Percentiles rank a stretch among this genome's conserved stretches.
Evolutionary conservation across 768 basidiomycete species (phyloP).

Genomic region (Gymnopilus junonius): DNA sequence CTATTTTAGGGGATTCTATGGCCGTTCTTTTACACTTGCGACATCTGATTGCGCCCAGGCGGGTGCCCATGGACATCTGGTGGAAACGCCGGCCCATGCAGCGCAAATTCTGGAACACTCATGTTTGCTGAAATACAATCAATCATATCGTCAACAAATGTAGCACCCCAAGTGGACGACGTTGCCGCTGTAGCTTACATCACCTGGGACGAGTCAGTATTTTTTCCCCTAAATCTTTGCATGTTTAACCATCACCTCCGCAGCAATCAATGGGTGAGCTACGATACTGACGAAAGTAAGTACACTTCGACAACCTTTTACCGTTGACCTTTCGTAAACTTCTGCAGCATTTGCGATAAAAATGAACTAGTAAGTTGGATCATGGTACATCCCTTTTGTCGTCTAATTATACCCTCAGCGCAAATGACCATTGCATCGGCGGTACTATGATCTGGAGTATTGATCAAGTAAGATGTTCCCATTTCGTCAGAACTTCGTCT

Average conservation of each 20-base stretch:
- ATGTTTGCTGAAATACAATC: conserved; percentile 20
- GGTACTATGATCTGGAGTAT: conserved; percentile 29
- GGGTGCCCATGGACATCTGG: conserved; percentile 24
- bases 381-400: not conserved
- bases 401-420: not conserved
- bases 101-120: conserved; percentile 14
- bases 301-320: not conserved
- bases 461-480: conserved; percentile 9
- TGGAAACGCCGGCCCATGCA: conserved; percentile 18
- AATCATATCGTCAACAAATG: conserved; percentile 11
- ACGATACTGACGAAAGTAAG: conserved; percentile 20
- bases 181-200: conserved; percentile 29
- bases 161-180: conserved; percentile 19
- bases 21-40: conserved; percentile 28
- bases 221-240: not conserved
- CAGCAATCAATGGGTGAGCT: conserved; percentile 32
- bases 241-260: not conserved
- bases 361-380: conserved; percentile 17
- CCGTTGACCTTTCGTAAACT: not conserved
- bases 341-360: conserved; percentile 25
- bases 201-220: conserved; percentile 19
- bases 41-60: conserved; percentile 19
- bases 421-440: conserved; percentile 23
- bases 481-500: not conserved
- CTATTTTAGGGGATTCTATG: conserved; percentile 26